Percentiles rank a stretch among this genome's conserved stretches.
These are phyloP conservation scores for Exophiala phaeomuriformis DNA, from an alignment of 2,329 filamentous ascomycete genomes.

Conservation along the genomic window DNA sequence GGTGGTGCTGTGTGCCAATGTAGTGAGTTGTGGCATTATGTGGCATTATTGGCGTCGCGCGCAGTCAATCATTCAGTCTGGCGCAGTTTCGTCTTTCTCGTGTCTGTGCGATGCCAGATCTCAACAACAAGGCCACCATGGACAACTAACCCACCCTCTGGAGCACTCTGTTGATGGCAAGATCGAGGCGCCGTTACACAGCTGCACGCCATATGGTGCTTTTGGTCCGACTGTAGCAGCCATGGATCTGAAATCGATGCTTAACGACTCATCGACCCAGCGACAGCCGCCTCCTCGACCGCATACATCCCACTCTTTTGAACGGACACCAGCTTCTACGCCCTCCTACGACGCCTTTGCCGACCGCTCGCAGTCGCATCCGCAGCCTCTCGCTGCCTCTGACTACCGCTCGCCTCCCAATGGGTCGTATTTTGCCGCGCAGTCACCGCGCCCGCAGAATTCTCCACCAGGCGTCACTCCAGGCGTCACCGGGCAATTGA, in stretches of 20 bases:
- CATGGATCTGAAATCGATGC: constrained; percentile 29
- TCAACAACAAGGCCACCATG: constrained; percentile 17
- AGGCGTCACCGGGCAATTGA: constrained; percentile 19
- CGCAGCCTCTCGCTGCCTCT: constrained; percentile 18
- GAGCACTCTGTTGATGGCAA: constrained; percentile 15
- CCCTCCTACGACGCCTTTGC: constrained; percentile 20
- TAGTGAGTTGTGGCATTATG: constrained; percentile 1
- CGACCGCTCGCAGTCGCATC: constrained; percentile 16
- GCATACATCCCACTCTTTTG: constrained; percentile 23
- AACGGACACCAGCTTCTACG: constrained; percentile 9
- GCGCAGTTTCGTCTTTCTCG: constrained; percentile 2
- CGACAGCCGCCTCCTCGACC: constrained; percentile 24
- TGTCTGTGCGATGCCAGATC: constrained; percentile 9
- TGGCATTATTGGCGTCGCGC: constrained; percentile 12
- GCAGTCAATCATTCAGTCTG: neutral
- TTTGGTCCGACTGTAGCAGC: constrained; percentile 16
- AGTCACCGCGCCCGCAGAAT: constrained; percentile 26
- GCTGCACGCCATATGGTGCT: constrained; percentile 20
- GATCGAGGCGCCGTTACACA: constrained; percentile 20
- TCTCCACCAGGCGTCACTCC: constrained; percentile 21
- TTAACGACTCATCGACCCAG: constrained; percentile 24
- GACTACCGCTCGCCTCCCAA: constrained; percentile 21
- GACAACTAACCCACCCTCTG: constrained; percentile 6
- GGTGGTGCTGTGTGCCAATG: too few relatives aligned
- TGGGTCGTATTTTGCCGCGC: constrained; percentile 23